Base-by-base conservation (phyloP, 768 basidiomycete genomes). In the Scleroderma bovista region DNA sequence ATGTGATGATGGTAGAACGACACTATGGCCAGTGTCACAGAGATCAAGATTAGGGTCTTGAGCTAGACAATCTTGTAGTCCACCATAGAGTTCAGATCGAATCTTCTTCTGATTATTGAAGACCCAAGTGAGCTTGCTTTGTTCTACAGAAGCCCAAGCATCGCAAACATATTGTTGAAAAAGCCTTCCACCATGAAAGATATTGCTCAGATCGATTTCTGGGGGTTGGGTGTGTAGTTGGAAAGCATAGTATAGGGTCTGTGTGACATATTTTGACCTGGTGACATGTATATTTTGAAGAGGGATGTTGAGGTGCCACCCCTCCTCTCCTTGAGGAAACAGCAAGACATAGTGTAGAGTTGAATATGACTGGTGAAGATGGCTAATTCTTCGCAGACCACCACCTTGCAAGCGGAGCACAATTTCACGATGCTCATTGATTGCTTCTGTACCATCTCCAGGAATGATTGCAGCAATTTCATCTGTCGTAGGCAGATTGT, bases 381-480 rank as follows among this genome's bases (percentile, higher is more conserved):
- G 62, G 44, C 36, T 60, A 38, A 74, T 70, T 5, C 60, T 52
- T 16, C 58, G 34, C 5, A 73, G 51, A 12, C 24, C 47, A 16
- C 59, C 60, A 26, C 56, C 55, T 7, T 54, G 48, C 2, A 55
- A 44, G 1, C 48, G 45, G 5, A 75, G 36, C 9, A 76, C 50
- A 15, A 76, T 73, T 37, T 79, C 74, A 3, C 61, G 31, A 16
- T 51, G 19, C 1, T 59, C 51, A 1, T 46, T 29, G 26, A 41
- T 36, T 22, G 29, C 29, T 12, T 63, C 22, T 16, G 52, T 32
- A 6, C 56, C 64, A 62, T 64, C 55, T 7, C 62, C 68, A 46
- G 72, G 70, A 22, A 78, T 29, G 26, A 79, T 64, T 0, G 71
- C 67, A 36, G 72, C 72, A 48, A 79, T 62, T 43, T 77, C 74